Evolutionary conservation across 768 basidiomycete genomes (phyloP), one percentile per base, ranked within the genome.

Genomic region (Arthromyces matolae): DNA sequence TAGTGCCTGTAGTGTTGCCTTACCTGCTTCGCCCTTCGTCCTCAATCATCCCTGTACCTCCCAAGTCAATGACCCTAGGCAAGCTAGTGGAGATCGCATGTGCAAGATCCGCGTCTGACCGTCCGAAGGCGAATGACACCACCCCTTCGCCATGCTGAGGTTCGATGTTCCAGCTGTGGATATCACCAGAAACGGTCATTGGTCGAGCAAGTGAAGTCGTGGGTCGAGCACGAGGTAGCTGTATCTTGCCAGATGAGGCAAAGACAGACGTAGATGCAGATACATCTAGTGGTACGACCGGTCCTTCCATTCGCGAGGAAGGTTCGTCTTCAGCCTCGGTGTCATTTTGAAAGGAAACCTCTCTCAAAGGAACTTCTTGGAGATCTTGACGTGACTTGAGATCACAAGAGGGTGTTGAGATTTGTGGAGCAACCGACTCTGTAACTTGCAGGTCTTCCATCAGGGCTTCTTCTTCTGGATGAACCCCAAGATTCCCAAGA

Each of bases 31-130:
- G 7, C 22, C 31, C 19, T 10, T 20, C 16, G 13, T 16, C 32
- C 16, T 16, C 32, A 33, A 33, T 16, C 5, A 19, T 31, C 3
- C 23, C 16, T 8, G 31, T 19, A 33, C 0, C 16, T 19, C 33
- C 34, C 19, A 49, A 28, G 5, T 49, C 47, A 4, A 42, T 29
- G 5, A 49, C 47, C 23, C 33, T 16, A 16, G 47, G 47, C 40
- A 49, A 28, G 27, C 34, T 42, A n/a, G 47, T 42, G 9, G 47
- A 42, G 40, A 49, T 49, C 8, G 47, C 47, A n/a, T 28, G 40
- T 25, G 31, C 39, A 20, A 49, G 32, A 49, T 49, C 47, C 20
- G 47, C 47, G 1, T 41, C 32, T 19, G 47, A 42, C 18, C 40
- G 47, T 5, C 47, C 27, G 13, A n/a, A 10, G 13, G 42, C 40